Percentiles rank a stretch among this genome's conserved stretches.
Evolutionary conservation across 2,329 filamentous ascomycete genomes (phyloP).

Genomic region (Biscogniauxia mediterranea): DNA sequence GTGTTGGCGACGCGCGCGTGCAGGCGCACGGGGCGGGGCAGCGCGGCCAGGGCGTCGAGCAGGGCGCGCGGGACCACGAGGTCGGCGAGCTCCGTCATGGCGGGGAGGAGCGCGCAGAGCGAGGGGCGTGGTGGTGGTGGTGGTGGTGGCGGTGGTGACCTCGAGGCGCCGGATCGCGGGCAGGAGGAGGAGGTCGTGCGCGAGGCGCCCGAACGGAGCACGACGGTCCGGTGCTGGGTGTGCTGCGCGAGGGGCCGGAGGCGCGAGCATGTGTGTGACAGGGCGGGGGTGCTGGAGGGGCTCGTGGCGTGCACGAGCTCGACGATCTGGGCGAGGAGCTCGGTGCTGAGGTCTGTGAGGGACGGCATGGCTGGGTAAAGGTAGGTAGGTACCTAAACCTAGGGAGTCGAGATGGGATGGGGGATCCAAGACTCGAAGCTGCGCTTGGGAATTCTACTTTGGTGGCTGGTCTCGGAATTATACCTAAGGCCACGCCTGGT

Average conservation of each 20-base stretch:
- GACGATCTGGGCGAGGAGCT: conserved; percentile 7
- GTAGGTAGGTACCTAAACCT: too few species aligned
- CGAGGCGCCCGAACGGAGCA: neutral
- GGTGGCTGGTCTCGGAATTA: too few species aligned
- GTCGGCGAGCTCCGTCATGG: conserved; percentile 11
- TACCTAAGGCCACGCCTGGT: too few species aligned
- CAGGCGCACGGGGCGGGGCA: too few species aligned
- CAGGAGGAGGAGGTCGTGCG: neutral
- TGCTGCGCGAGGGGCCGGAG: conserved; percentile 5
- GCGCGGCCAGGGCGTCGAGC: too few species aligned
- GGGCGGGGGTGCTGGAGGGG: neutral
- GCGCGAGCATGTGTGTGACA: conserved; percentile 6
- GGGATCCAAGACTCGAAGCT: too few species aligned
- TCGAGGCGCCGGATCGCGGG: neutral
- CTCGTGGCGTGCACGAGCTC: conserved; percentile 8
- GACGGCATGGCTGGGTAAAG: neutral
- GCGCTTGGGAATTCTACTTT: too few species aligned
- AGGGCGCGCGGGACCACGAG: neutral
- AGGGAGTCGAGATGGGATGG: too few species aligned
- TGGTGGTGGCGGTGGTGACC: too few species aligned
- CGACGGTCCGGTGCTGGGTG: conserved; percentile 4
- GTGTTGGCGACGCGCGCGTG: too few species aligned
- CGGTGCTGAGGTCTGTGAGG: conserved; percentile 3
- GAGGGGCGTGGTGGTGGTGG: too few species aligned
- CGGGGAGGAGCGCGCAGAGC: conserved; percentile 3